These are phyloP conservation scores for Eragrostis nindensis DNA, from an alignment of 176 grass and related monocot genomes.

Conservation along the genomic window DNA sequence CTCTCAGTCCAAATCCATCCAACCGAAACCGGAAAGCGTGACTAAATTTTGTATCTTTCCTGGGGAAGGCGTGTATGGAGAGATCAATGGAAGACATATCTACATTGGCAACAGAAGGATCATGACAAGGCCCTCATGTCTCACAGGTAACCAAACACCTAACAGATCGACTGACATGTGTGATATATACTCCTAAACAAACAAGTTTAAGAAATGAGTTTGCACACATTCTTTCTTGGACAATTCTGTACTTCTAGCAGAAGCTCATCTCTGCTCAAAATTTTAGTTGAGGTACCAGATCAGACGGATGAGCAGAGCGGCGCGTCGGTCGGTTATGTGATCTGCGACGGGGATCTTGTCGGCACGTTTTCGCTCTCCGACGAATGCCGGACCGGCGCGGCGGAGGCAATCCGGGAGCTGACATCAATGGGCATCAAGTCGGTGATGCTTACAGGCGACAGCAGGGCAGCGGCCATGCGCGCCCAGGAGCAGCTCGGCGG, in stretches of 20 bases:
- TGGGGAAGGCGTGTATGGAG: slow-evolving; percentile 74
- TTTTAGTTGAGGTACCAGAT: background rate
- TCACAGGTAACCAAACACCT: slow-evolving; percentile 31
- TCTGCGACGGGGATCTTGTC: slow-evolving; percentile 37
- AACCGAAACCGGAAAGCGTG: slow-evolving; percentile 52
- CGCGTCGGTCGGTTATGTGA: slow-evolving; percentile 60
- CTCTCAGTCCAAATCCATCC: slow-evolving; percentile 52
- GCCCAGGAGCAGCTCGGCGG: slow-evolving; percentile 55
- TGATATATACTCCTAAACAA: too few relatives aligned
- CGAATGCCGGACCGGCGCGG: slow-evolving; percentile 50
- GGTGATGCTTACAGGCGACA: slow-evolving; percentile 79
- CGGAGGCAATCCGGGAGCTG: slow-evolving; percentile 64
- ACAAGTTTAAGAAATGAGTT: too few relatives aligned
- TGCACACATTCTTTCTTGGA: background rate
- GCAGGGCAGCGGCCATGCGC: slow-evolving; percentile 44
- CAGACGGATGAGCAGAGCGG: slow-evolving; percentile 31
- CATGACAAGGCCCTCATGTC: slow-evolving; percentile 41
- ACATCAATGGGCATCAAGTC: slow-evolving; percentile 60
- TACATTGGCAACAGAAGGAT: slow-evolving; percentile 67
- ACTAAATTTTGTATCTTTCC: slow-evolving; percentile 58
- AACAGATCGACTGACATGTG: too few relatives aligned
- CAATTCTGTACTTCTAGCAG: background rate
- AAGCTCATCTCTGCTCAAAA: background rate
- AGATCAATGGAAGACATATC: slow-evolving; percentile 49
- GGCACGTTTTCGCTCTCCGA: slow-evolving; percentile 55